phyloP scores from a whole-genome alignment of 73 alveolate species.

The Blepharisma japonicum region DNA sequence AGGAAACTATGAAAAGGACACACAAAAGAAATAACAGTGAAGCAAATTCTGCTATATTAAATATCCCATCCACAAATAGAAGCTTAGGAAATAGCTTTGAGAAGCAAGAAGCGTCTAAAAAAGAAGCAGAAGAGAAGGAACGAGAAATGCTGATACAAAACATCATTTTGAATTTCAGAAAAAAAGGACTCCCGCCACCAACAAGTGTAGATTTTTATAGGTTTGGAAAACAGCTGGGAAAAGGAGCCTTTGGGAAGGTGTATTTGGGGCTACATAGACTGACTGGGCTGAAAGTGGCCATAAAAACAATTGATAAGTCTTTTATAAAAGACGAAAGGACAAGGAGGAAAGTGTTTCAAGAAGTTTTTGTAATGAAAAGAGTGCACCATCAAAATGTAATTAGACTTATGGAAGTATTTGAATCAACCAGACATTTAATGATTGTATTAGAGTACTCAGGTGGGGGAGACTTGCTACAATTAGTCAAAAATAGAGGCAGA shows the following conservation, averaged over 20 bases:
- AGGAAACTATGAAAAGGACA: background rate
- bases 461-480: slow-evolving; percentile 74
- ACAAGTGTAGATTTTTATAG: slow-evolving; percentile 54
- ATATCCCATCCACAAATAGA: background rate
- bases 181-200: slow-evolving; percentile 36
- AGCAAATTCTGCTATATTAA: background rate
- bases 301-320: slow-evolving; percentile 91
- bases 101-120: background rate
- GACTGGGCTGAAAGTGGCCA: slow-evolving; percentile 97
- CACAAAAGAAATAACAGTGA: background rate
- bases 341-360: slow-evolving; percentile 75
- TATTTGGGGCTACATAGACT: slow-evolving; percentile 87
- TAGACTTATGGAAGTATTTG: slow-evolving; percentile 51
- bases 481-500: slow-evolving; percentile 84
- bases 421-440: slow-evolving; percentile 48
- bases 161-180: slow-evolving; percentile 35
- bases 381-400: slow-evolving; percentile 55
- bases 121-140: slow-evolving; percentile 44
- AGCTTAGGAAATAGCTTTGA: background rate
- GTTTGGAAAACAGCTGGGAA: slow-evolving; percentile 58
- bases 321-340: slow-evolving; percentile 90
- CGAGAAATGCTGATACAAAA: slow-evolving; percentile 37
- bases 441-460: slow-evolving; percentile 54
- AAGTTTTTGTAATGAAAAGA: slow-evolving; percentile 38
- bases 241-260: slow-evolving; percentile 97